Evolutionary conservation across 208 protist genomes (phyloP).

Genomic region (Wallacemonas sp.): DNA sequence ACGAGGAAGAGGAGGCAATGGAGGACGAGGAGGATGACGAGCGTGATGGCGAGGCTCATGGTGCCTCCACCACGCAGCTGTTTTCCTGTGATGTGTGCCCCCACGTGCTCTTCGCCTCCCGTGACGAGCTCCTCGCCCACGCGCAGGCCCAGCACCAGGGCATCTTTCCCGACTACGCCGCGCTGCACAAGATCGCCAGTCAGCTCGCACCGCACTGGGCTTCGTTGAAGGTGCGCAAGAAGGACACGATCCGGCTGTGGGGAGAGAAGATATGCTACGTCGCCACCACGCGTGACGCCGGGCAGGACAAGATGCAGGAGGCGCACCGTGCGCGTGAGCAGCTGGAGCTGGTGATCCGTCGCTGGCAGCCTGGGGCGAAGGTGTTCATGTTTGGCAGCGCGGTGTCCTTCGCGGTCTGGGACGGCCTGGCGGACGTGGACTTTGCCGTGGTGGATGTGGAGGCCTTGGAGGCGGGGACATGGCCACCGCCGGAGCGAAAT

Average conservation of each 20-base stretch:
- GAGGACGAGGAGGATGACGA: conserved; percentile 15
- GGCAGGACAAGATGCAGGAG: conserved; percentile 70
- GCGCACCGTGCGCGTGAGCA: conserved; percentile 81
- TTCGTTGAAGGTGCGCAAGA: conserved; percentile 36
- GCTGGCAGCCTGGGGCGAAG: conserved; percentile 69
- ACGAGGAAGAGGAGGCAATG: conserved; percentile 2
- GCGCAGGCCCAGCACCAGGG: conserved; percentile 36
- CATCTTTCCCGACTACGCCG: conserved; percentile 55
- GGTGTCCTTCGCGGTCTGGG: conserved; percentile 85
- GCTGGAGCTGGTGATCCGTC: conserved; percentile 75
- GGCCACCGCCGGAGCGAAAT: conserved; percentile 80
- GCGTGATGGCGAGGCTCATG: conserved; percentile 6
- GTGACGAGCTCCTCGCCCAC: conserved; percentile 59
- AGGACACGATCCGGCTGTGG: conserved; percentile 32
- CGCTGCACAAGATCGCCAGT: conserved; percentile 39
- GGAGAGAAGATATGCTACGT: conserved; percentile 60
- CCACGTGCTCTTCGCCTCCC: conserved; percentile 46
- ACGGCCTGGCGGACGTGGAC: conserved; percentile 88
- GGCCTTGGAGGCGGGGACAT: conserved; percentile 55
- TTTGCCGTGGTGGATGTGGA: conserved; percentile 88
- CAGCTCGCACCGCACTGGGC: conserved; percentile 59
- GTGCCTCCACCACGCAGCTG: conserved; percentile 16
- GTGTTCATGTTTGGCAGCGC: conserved; percentile 89
- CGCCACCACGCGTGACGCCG: conserved; percentile 73
- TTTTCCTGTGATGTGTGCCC: conserved; percentile 82